phyloP scores from a whole-genome alignment of 352 stramenopile genomes.

The Globisporangium irregulare region DNA sequence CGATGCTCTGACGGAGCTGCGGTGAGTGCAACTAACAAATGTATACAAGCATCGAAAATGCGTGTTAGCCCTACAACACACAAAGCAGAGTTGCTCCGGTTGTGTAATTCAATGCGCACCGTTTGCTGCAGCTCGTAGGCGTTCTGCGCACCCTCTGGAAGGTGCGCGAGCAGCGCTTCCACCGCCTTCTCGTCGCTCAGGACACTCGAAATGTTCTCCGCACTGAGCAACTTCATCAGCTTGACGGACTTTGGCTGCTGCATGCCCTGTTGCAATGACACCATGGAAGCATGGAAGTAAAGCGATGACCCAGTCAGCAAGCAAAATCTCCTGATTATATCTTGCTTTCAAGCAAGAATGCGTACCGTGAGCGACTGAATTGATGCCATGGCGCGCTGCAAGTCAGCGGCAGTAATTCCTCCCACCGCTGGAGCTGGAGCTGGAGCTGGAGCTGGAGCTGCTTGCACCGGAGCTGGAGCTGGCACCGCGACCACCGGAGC shows the following conservation, averaged over 20 bases:
- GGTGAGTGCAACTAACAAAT: slow-evolving; percentile 60
- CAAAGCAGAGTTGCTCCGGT: background rate
- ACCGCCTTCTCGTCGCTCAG: slow-evolving; percentile 63
- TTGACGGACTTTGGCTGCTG: slow-evolving; percentile 62
- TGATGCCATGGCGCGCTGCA: slow-evolving; percentile 85
- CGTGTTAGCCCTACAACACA: background rate
- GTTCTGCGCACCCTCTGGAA: slow-evolving; percentile 82
- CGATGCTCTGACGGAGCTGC: slow-evolving; percentile 89
- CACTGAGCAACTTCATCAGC: slow-evolving; percentile 59
- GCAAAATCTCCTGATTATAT: too few species aligned
- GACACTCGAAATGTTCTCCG: slow-evolving; percentile 53
- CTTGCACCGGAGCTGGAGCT: slow-evolving; percentile 14
- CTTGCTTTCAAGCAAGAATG: background rate
- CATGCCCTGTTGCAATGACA: background rate
- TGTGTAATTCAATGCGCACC: slow-evolving; percentile 22
- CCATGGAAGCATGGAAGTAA: background rate
- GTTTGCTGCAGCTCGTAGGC: slow-evolving; percentile 71
- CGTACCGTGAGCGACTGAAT: slow-evolving; percentile 63
- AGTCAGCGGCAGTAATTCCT: slow-evolving; percentile 70
- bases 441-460: background rate
- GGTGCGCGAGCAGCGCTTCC: slow-evolving; percentile 54
- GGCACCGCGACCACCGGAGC: slow-evolving; percentile 14
- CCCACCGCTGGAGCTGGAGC: slow-evolving; percentile 7
- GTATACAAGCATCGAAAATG: background rate
- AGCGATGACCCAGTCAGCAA: too few species aligned